A percentile compares a stretch with the other conserved stretches of the same genome.
phyloP scores from a whole-genome alignment of 202 grass and related monocot genomes.

The Saccharum hybrid region DNA sequence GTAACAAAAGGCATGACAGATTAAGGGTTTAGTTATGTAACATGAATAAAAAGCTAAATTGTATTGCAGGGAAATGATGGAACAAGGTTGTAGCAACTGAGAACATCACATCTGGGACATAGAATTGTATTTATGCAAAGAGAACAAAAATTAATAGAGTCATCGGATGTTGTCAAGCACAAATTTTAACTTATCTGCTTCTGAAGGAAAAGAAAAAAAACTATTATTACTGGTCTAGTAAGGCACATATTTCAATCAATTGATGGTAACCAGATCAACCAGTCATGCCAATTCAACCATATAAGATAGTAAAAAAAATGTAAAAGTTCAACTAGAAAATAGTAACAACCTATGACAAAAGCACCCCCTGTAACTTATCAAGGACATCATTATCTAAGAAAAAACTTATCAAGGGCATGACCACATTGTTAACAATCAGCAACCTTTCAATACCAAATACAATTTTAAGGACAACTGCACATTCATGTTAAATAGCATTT shows the following conservation, averaged over 20 bases:
- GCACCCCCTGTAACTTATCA: background rate
- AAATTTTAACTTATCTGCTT: background rate
- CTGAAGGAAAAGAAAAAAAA: background rate
- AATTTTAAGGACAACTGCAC: background rate
- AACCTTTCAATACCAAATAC: background rate
- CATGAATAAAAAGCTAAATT: background rate
- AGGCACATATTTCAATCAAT: background rate
- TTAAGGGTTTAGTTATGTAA: background rate
- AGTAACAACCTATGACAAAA: background rate
- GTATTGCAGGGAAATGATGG: background rate
- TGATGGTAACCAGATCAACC: background rate
- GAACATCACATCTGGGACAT: background rate
- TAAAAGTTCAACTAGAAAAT: background rate
- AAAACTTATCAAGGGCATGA: background rate
- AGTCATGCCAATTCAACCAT: background rate
- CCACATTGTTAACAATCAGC: background rate
- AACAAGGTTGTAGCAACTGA: background rate
- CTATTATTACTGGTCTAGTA: background rate
- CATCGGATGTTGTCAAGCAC: background rate
- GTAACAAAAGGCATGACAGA: constrained; percentile 11
- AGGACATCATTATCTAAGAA: no score
- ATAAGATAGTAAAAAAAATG: background rate
- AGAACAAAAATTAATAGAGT: background rate
- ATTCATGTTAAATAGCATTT: background rate
- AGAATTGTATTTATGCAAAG: background rate